Base-by-base conservation (phyloP, 352 stramenopile genomes). In the Globisporangium carolinianum region DNA sequence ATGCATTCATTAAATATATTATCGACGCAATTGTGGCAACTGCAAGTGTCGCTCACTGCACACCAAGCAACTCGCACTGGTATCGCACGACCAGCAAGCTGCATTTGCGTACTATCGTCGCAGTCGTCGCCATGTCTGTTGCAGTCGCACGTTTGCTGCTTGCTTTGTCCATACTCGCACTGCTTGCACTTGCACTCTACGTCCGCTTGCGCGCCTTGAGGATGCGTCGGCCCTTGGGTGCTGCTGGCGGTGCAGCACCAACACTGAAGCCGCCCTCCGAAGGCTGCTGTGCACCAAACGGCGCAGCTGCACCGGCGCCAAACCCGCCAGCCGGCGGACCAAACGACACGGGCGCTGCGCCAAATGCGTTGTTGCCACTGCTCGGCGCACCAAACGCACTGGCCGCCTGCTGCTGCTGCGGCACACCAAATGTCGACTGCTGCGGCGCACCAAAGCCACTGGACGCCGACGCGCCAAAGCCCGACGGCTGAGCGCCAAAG, bases 181-280 rank as follows among this genome's bases (percentile, higher is more conserved):
- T 24, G 24, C 24, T 24, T 51, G 48, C 39, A 48, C 52, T 50
- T 17, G 11, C 35, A 18, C 38, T 47, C 36, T 47, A 45, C 53
- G 58, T 39, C 18, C 68, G 61, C 58, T 75, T 77, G 17, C 69
- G 69, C 42, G 66, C 49, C 64, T 77, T 75, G 39, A 91, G 58
- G 56, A 91, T 89, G 43, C 81, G 81, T 47, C 81, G 76, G 18
- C 68, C 68, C 61, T 84, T 85, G 9, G 64, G 63, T 11, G 73
- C 65, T 42, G 78, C 64, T 41, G 69, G 79, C 49, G 24, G 24
- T 24, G 81, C 75, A 7, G 71, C 70, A 6, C 85, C 85, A 63
- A 92, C 79, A 58, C 62, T 85, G 49, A 94, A 94, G 35, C 73
- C 71, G 32, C 76, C 79, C n/a, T 72, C 73, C 24, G 1, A 2